phyloP scores from a whole-genome alignment of 225 moss, liverwort and hornwort species.

The Pseudoscleropodium purum region DNA sequence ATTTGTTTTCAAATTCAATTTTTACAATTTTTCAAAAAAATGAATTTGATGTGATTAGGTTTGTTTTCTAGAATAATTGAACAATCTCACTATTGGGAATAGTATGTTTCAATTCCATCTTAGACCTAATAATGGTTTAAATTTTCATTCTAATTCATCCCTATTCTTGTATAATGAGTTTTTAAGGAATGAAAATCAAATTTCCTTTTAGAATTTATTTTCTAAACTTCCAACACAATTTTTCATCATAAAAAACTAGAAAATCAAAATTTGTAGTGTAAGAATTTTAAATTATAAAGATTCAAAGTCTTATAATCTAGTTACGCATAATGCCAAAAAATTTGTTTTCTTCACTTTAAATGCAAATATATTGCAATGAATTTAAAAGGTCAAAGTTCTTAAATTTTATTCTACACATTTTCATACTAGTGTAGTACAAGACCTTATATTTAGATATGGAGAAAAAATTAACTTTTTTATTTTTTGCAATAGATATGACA shows the following conservation, averaged over 20 bases:
- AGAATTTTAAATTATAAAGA: neutral
- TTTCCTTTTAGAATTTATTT: neutral
- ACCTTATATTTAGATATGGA: neutral
- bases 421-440: neutral
- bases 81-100: neutral
- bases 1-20: neutral
- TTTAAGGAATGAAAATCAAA: neutral
- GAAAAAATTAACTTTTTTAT: no score
- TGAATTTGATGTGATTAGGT: rapidly evolving
- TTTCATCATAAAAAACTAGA: neutral
- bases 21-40: neutral
- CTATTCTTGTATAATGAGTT: rapidly evolving
- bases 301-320: neutral
- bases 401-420: neutral
- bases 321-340: rapidly evolving
- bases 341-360: no score
- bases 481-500: neutral
- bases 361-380: neutral
- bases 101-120: neutral
- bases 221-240: neutral
- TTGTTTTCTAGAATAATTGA: neutral
- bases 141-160: neutral
- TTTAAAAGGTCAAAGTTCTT: neutral
- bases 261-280: neutral
- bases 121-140: neutral